Base-by-base conservation (phyloP, 208 protist genomes). In the Leishmania major region DNA sequence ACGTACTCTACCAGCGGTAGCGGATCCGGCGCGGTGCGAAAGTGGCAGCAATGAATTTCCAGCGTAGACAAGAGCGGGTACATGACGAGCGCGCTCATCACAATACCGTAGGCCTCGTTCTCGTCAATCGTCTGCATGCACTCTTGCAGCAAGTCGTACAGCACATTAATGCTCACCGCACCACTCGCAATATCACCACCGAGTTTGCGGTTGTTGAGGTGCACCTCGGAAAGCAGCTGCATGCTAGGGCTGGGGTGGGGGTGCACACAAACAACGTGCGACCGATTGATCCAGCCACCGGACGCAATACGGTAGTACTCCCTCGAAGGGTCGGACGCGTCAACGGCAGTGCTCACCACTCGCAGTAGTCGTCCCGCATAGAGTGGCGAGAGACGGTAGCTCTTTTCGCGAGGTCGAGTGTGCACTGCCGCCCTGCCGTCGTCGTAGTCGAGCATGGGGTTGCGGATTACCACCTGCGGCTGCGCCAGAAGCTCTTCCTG, bases 271-370 rank as follows among this genome's bases (percentile, higher is more conserved):
- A 95, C 88, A 67, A 96, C 91, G 75, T 96, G 84, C 40, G 83
- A 76, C 60, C 89, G 79, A 79, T 92, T 89, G 67, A 94, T 91
- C 94, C 94, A 97, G 17, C 94, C 94, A 77, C 94, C 94, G 45
- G 71, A 90, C 77, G 84, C 77, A 28, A 96, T 83, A 31, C 94
- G 82, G 78, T 94, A 97, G 82, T 94, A 97, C n/a, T 84, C 84
- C 43, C 80, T 75, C 51, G 57, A 79, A 59, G 85, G 75, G 59
- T 94, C 91, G 47, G 89, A 82, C 10, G 53, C 88, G 62, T 87
- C 89, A 37, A 81, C 88, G n/a, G 92, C 88, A 55, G 82, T 87
- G 49, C 90, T 90, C 80, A 97, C 90, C 40, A 95, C 89, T 70
- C 92, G 84, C 78, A 96, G 90, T 19, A 97, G 83, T 8, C 85